Conservation (phyloP, 371 early-diverging fungal genomes). For the Mortierella sp. region DNA sequence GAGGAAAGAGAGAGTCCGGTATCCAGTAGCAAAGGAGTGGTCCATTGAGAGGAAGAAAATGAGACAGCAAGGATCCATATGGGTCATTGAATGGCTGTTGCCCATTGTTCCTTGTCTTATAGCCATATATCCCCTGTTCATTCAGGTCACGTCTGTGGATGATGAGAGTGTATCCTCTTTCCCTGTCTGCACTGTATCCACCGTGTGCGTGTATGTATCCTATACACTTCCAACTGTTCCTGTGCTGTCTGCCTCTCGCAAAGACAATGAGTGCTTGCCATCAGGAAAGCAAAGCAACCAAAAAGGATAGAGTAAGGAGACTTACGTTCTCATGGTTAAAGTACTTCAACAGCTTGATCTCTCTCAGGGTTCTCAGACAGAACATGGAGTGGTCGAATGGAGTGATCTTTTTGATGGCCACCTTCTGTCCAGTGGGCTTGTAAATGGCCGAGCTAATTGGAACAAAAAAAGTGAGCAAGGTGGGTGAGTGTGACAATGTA, state of each 20-base stretch:
- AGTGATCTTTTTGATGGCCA: conserved; percentile 94
- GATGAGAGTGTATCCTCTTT: not conserved
- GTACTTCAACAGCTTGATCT: conserved; percentile 91
- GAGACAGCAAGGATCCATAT: not conserved
- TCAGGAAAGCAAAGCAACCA: conserved; percentile 1
- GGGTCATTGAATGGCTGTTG: not conserved
- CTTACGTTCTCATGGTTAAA: conserved; percentile 89
- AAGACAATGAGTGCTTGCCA: not conserved
- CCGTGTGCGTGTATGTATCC: not conserved
- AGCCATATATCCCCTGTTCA: not conserved
- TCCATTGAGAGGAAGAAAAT: not conserved
- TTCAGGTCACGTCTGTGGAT: not conserved
- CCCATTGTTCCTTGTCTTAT: not conserved
- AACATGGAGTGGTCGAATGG: conserved; percentile 93
- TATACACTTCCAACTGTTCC: not conserved
- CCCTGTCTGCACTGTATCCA: not conserved
- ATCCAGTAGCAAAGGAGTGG: not conserved
- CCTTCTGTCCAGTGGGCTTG: conserved; percentile 88
- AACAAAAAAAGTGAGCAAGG: not conserved
- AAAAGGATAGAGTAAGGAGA: not conserved
- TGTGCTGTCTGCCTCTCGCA: not conserved
- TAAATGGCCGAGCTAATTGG: conserved; percentile 82
- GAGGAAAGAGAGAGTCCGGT: not conserved
- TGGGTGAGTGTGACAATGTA: conserved; percentile 3
- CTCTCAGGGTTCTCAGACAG: conserved; percentile 87